phyloP scores from a whole-genome alignment of 148 eudicot species.

The Rhododendron ovatum region DNA sequence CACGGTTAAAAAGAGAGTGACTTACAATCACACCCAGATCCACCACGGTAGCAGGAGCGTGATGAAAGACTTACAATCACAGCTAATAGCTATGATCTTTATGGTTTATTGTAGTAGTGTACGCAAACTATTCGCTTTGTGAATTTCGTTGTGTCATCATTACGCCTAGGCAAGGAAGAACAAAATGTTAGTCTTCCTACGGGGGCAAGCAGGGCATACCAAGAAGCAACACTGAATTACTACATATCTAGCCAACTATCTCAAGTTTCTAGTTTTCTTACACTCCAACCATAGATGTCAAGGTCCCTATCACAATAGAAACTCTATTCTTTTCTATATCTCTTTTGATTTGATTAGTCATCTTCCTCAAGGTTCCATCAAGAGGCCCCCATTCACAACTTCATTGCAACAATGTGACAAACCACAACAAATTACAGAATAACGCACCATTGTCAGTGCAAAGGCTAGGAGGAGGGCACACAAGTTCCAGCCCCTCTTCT shows the following conservation, averaged over 20 bases:
- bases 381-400: not conserved
- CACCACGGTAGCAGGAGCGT: no score
- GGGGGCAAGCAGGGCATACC: not conserved
- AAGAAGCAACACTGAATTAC: not conserved
- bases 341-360: not conserved
- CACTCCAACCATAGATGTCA: not conserved
- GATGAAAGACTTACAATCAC: no score
- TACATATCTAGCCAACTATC: not conserved
- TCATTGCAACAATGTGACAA: not conserved
- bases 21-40: no score
- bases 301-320: not conserved
- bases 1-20: no score
- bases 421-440: not conserved
- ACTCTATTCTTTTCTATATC: not conserved
- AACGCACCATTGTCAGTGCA: conserved; percentile 90
- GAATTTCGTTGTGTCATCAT: conserved; percentile 34
- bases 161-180: conserved; percentile 51
- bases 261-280: not conserved
- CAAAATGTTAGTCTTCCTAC: not conserved
- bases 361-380: not conserved
- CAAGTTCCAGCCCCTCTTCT: conserved; percentile 48
- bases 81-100: no score
- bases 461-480: conserved; percentile 96
- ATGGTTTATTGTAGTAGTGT: no score
- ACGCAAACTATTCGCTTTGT: no score